Evolutionary conservation across 148 eudicot species (phyloP).

Genomic region (Simmondsia chinensis): DNA sequence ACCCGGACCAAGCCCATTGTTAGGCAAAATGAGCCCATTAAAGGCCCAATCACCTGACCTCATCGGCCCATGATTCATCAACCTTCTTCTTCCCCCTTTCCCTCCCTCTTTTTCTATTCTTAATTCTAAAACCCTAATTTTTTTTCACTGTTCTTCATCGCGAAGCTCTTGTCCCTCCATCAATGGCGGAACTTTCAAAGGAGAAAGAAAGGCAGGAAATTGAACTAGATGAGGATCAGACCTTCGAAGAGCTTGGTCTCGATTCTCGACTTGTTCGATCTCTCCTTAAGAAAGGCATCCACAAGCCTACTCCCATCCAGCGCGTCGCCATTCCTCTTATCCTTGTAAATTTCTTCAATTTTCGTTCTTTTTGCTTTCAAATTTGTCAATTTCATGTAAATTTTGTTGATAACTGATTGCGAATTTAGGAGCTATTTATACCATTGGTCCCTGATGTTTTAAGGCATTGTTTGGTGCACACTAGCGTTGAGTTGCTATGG

Average conservation of each 20-base stretch:
- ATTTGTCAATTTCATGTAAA: neutral
- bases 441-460: too few species aligned
- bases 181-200: constrained; percentile 15
- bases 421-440: too few species aligned
- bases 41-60: too few species aligned
- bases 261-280: constrained; percentile 78
- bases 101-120: neutral
- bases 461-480: too few species aligned
- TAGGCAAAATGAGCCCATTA: too few species aligned
- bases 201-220: constrained; percentile 6
- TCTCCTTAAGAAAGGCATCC: constrained; percentile 45
- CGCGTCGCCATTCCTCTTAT: constrained; percentile 65
- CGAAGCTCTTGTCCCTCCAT: neutral
- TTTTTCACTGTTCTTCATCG: neutral
- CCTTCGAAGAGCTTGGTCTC: constrained; percentile 63
- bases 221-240: constrained; percentile 41
- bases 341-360: constrained; percentile 28
- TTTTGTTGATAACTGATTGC: neutral
- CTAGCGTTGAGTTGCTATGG: too few species aligned
- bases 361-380: neutral
- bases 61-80: too few species aligned
- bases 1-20: too few species aligned
- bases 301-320: constrained; percentile 76
- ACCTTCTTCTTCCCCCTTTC: constrained; percentile 2
- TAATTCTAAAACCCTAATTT: constrained; percentile 12